Conservation (phyloP, 1,284 basidiomycete species). For the Ustilago lituana region DNA sequence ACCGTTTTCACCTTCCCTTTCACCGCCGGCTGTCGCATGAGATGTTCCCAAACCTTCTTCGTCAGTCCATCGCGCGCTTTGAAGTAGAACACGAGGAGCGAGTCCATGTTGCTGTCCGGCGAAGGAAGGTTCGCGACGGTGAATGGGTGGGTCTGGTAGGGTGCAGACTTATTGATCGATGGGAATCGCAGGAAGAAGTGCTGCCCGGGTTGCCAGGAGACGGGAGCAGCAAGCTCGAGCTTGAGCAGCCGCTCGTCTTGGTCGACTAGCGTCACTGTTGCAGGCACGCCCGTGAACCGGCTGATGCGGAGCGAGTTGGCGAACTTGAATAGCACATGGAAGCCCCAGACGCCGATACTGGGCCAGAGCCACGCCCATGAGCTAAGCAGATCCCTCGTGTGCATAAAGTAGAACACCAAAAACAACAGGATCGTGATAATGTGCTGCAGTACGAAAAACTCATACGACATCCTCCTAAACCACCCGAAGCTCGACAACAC, state of each 20-base stretch:
- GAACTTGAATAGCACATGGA: constrained; percentile 47
- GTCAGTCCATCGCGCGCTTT: constrained; percentile 49
- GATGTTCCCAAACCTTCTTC: constrained; percentile 19
- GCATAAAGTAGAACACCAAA: constrained; percentile 55
- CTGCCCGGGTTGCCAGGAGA: constrained; percentile 56
- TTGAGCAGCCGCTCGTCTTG: constrained; percentile 35
- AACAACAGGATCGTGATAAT: constrained; percentile 50
- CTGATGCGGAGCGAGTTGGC: constrained; percentile 34
- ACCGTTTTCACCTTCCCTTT: constrained; percentile 15
- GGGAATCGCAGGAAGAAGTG: constrained; percentile 63
- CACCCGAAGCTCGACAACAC: constrained; percentile 42
- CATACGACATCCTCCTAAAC: constrained; percentile 58
- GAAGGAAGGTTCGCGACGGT: constrained; percentile 57
- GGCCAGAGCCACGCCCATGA: constrained; percentile 51
- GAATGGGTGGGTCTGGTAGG: constrained; percentile 57
- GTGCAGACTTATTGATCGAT: constrained; percentile 22
- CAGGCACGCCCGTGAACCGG: constrained; percentile 25
- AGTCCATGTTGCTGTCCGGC: constrained; percentile 18
- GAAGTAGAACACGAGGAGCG: constrained; percentile 45
- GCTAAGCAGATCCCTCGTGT: constrained; percentile 41
- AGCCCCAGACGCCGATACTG: constrained; percentile 36
- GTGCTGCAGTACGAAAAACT: constrained; percentile 63
- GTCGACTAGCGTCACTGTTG: constrained; percentile 26
- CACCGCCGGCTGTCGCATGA: constrained; percentile 9
- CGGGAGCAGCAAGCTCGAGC: constrained; percentile 40